Conservation (phyloP, 75 land plant species). For the Pinus albicaulis region DNA sequence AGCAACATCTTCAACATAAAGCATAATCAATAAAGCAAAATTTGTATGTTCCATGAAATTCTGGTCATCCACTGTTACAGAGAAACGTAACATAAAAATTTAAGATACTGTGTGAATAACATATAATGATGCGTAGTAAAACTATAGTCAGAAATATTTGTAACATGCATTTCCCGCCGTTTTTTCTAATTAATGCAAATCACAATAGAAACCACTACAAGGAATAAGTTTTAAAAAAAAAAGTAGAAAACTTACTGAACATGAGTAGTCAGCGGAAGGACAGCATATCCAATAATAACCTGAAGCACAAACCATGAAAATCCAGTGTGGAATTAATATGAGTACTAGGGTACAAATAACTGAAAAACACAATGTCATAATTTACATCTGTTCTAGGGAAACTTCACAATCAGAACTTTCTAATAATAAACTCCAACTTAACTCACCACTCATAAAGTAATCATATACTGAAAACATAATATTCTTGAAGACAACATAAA, state of each 20-base stretch:
- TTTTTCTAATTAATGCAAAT: neutral
- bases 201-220: neutral
- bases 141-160: neutral
- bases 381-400: too few species aligned
- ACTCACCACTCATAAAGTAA: too few species aligned
- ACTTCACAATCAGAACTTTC: too few species aligned
- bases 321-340: neutral
- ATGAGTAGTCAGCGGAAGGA: constrained; percentile 75
- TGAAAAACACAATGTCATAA: too few species aligned
- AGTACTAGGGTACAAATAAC: neutral
- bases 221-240: neutral
- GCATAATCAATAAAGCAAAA: neutral
- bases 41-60: neutral
- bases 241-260: constrained; percentile 68
- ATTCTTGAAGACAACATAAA: too few species aligned
- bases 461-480: too few species aligned
- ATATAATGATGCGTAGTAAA: neutral
- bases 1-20: neutral
- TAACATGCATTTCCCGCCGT: neutral
- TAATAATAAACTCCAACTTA: too few species aligned
- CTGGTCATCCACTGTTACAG: neutral
- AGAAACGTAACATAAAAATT: neutral
- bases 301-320: constrained; percentile 12
- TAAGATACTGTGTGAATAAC: neutral
- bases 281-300: constrained; percentile 84